Evolutionary conservation across 1,284 basidiomycete species (phyloP), one percentile per base, ranked within the genome.

Genomic region (Boletus semigastroideus): DNA sequence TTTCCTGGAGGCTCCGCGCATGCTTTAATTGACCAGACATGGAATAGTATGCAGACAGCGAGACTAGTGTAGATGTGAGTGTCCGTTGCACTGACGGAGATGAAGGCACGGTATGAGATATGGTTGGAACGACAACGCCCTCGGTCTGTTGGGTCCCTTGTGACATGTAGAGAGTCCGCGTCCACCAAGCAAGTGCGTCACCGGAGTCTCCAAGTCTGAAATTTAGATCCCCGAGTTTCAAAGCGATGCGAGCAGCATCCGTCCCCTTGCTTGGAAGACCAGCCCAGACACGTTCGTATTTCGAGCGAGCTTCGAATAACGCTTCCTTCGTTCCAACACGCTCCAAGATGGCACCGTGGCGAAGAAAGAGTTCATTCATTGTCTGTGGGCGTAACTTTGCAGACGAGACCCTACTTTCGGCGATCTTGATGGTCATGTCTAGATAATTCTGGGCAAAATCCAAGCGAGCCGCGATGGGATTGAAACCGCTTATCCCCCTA

Each of bases 1-100:
- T 70, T 58, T 86, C 78, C 67, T 94, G 84, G 17, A 91, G 64
- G 37, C 76, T 69, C 62, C 80, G 80, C 1, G 94, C 93, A 57
- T 87, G 72, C 37, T 73, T 66, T 22, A 95, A 76, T 47, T 84
- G 78, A 11, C 84, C 83, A 0, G 79, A 73, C 14, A 78, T 82
- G 11, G 90, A 86, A 59, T 87, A 84, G 61, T 78, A 79, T 2
- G 87, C 84, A 16, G 89, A 90, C 30, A 87, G 69, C 10, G 89
- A 87, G 8, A 88, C 78, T 2, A 93, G 73, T 14, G 83, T 76
- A 9, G 83, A 81, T 1, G 82, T 75, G 38, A 90, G 69, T 16
- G 83, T 82, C 53, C 92, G 79, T 56, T 91, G 87, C 7, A 80
- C 77, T n/a, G 78, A 73, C 13, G 87, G 86, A 46, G 83, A 82